These are phyloP conservation scores for Aspergillus funiculosus DNA, from an alignment of 495 filamentous ascomycete genomes.

Conservation along the genomic window DNA sequence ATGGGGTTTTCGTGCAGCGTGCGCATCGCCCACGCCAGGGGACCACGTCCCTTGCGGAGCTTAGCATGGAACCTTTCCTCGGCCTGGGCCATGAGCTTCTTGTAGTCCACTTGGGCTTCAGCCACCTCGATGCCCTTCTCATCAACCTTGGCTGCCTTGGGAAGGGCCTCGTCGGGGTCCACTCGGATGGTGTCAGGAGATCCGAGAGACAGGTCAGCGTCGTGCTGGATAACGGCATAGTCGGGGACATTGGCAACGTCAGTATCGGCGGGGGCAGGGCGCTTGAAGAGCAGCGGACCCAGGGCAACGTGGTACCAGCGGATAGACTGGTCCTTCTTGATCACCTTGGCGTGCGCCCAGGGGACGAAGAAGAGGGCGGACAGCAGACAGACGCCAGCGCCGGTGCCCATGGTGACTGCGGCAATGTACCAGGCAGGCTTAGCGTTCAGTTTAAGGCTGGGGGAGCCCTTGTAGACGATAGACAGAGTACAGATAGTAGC, in stretches of 20 bases:
- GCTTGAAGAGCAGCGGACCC: conserved; percentile 49
- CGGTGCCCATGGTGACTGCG: conserved; percentile 50
- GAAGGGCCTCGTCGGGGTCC: conserved; percentile 22
- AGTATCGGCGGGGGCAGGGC: conserved; percentile 35
- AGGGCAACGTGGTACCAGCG: conserved; percentile 49
- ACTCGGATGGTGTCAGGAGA: conserved; percentile 28
- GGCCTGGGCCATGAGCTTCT: conserved; percentile 48
- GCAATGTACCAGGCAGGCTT: conserved; percentile 52
- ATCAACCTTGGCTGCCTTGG: conserved; percentile 18
- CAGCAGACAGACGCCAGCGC: conserved; percentile 46
- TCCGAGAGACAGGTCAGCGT: conserved; percentile 21
- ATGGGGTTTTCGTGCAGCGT: conserved; percentile 61
- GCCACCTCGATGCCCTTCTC: conserved; percentile 42
- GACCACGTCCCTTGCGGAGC: conserved; percentile 51
- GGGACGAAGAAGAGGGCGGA: conserved; percentile 56
- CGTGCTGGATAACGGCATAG: conserved; percentile 49
- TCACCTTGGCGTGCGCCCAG: conserved; percentile 47
- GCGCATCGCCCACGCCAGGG: conserved; percentile 68
- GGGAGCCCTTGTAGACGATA: conserved; percentile 61
- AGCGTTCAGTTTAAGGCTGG: conserved; percentile 48
- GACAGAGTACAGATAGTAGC: conserved; percentile 53
- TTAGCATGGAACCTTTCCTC: conserved; percentile 47
- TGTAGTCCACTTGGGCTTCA: conserved; percentile 49
- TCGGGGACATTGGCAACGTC: conserved; percentile 47
- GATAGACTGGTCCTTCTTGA: conserved; percentile 49